Conservation (phyloP, 2,329 filamentous ascomycete genomes). For the Cercospora zeae-maydis region DNA sequence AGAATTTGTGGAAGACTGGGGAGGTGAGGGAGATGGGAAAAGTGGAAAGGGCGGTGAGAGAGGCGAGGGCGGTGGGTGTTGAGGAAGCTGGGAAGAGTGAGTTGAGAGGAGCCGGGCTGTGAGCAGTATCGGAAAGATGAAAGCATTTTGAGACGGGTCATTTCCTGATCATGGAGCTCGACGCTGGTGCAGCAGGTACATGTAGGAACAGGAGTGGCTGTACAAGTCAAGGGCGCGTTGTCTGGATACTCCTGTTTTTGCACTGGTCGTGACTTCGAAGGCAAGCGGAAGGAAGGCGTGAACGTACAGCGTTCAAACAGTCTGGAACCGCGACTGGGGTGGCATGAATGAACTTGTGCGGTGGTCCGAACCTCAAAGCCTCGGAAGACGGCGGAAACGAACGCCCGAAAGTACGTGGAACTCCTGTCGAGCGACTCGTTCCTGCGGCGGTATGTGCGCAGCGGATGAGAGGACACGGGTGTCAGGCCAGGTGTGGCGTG, state of each 20-base stretch:
- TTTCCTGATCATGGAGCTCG: background rate
- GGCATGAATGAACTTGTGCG: background rate
- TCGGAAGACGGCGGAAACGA: background rate
- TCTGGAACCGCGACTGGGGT: background rate
- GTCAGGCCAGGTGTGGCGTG: background rate
- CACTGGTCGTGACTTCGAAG: too few relatives aligned
- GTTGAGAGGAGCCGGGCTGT: background rate
- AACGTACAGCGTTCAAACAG: background rate
- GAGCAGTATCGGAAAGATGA: background rate
- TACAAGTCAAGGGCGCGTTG: too few relatives aligned
- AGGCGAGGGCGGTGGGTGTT: conserved; percentile 1
- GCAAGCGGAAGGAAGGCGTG: background rate
- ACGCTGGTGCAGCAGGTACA: background rate
- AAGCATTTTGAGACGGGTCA: background rate
- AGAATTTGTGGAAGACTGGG: conserved; percentile 74
- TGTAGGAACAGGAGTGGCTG: background rate
- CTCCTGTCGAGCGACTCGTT: background rate
- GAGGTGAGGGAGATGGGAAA: conserved; percentile 31
- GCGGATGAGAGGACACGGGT: background rate
- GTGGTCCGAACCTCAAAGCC: background rate
- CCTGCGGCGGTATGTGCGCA: background rate
- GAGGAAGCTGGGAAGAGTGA: background rate
- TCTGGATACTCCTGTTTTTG: too few relatives aligned
- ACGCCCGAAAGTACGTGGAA: background rate
- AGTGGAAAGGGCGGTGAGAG: conserved; percentile 38